Evolutionary conservation across 495 filamentous ascomycete genomes (phyloP).

Genomic region (Beverwykella pulmonaria): DNA sequence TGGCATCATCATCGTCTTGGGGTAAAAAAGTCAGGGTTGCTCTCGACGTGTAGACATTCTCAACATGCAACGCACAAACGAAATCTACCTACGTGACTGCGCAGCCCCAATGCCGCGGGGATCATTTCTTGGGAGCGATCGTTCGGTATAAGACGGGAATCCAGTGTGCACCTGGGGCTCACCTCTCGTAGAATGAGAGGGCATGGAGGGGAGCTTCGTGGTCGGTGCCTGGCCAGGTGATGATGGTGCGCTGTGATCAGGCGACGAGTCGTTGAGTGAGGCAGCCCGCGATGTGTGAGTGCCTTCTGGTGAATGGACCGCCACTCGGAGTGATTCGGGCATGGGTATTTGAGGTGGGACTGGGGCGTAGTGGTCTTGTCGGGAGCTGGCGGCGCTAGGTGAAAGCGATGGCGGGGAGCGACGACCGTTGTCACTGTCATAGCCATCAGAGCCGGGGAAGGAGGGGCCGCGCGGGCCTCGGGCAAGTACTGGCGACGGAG

Average conservation of each 20-base stretch:
- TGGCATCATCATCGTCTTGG: slow-evolving; percentile 8
- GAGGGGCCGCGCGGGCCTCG: slow-evolving; percentile 12
- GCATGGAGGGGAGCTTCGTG: slow-evolving; percentile 26
- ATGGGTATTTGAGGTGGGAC: slow-evolving; percentile 21
- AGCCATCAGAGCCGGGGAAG: slow-evolving; percentile 15
- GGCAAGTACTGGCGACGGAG: slow-evolving; percentile 32
- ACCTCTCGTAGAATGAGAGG: background rate
- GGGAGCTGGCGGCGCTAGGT: slow-evolving; percentile 23
- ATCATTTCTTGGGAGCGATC: background rate
- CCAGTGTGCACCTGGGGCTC: slow-evolving; percentile 8
- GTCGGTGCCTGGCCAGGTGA: slow-evolving; percentile 16
- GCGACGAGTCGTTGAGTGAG: slow-evolving; percentile 22
- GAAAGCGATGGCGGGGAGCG: slow-evolving; percentile 26
- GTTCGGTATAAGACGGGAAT: slow-evolving; percentile 18
- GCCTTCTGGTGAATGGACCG: slow-evolving; percentile 15
- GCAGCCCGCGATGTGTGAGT: slow-evolving; percentile 20
- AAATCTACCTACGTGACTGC: slow-evolving; percentile 33
- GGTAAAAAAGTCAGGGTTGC: slow-evolving; percentile 28
- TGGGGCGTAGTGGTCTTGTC: slow-evolving; percentile 30
- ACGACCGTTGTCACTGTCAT: slow-evolving; percentile 11
- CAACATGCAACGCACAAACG: slow-evolving; percentile 11
- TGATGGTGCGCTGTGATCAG: slow-evolving; percentile 18
- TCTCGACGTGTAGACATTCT: background rate
- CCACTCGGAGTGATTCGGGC: slow-evolving; percentile 12
- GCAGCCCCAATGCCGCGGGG: background rate